phyloP scores from a whole-genome alignment of 768 basidiomycete species.

The Collybia sordida region DNA sequence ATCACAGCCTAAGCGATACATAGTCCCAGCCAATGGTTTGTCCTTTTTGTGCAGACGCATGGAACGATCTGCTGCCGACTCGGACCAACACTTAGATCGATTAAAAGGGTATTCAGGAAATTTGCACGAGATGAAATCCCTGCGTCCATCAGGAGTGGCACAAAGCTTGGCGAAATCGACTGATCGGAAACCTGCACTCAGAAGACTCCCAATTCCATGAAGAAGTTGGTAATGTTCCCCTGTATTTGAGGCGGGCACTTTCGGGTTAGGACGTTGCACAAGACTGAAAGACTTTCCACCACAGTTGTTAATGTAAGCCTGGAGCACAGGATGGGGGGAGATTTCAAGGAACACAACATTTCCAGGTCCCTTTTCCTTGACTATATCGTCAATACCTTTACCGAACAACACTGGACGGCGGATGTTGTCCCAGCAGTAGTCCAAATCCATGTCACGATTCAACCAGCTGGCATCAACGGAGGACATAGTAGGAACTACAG shows the following conservation, averaged over 20 bases:
- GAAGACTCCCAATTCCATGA: not conserved
- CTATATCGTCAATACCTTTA: not conserved
- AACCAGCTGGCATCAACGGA: not conserved
- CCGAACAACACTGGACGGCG: constrained; percentile 1
- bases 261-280: not conserved
- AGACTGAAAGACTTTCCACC: constrained; percentile 1
- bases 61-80: constrained; percentile 4
- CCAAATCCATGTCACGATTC: not conserved
- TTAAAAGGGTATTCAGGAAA: constrained; percentile 1
- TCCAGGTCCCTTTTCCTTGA: not conserved
- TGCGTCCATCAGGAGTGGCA: not conserved
- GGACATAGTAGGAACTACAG: not conserved
- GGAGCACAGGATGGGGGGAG: constrained; percentile 8
- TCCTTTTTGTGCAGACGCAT: constrained; percentile 4
- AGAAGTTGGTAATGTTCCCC: not conserved
- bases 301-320: constrained; percentile 6
- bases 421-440: constrained; percentile 2
- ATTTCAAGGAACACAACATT: constrained; percentile 6
- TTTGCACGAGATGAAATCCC: not conserved
- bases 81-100: constrained; percentile 4
- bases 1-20: constrained; percentile 4
- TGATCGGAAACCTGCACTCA: not conserved
- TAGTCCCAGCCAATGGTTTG: constrained; percentile 3
- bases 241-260: not conserved
- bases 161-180: not conserved